These are phyloP conservation scores for Peterozyma xylosa DNA, from an alignment of 805 yeast genomes.

Conservation along the genomic window DNA sequence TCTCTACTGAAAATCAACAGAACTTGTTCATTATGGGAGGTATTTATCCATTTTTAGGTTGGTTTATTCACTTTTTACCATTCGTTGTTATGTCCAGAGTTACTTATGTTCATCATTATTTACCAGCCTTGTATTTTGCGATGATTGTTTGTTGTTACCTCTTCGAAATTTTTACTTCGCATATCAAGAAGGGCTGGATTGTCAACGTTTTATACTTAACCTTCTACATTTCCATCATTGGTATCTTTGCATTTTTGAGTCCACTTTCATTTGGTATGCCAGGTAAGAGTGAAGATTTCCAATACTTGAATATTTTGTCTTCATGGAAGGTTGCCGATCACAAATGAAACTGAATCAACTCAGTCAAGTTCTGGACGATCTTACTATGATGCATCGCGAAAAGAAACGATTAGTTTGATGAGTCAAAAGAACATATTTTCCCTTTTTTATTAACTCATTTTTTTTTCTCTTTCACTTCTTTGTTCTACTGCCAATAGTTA, in stretches of 20 bases:
- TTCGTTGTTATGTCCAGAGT: slow-evolving; percentile 80
- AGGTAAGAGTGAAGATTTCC: slow-evolving; percentile 40
- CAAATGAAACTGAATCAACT: not conserved
- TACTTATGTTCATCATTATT: slow-evolving; percentile 78
- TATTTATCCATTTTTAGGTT: slow-evolving; percentile 70
- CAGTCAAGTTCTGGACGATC: no score
- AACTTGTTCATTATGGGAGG: slow-evolving; percentile 53
- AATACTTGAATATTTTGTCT: slow-evolving; percentile 43
- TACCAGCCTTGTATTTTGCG: slow-evolving; percentile 79
- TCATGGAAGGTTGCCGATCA: slow-evolving; percentile 41
- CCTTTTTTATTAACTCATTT: no score
- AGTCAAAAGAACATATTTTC: no score
- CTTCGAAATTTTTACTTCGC: slow-evolving; percentile 31
- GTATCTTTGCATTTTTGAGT: slow-evolving; percentile 50
- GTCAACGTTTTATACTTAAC: slow-evolving; percentile 29
- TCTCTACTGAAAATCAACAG: slow-evolving; percentile 25
- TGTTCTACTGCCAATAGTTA: no score
- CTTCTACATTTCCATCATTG: slow-evolving; percentile 45
- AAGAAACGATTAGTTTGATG: no score
- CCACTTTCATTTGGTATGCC: slow-evolving; percentile 81
- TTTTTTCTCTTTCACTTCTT: no score
- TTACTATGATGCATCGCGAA: no score
- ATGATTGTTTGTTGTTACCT: slow-evolving; percentile 65
- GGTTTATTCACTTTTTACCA: slow-evolving; percentile 74
- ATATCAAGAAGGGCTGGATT: slow-evolving; percentile 14